Conservation (phyloP, 805 yeast species). For the Myxozyma neglecta region DNA sequence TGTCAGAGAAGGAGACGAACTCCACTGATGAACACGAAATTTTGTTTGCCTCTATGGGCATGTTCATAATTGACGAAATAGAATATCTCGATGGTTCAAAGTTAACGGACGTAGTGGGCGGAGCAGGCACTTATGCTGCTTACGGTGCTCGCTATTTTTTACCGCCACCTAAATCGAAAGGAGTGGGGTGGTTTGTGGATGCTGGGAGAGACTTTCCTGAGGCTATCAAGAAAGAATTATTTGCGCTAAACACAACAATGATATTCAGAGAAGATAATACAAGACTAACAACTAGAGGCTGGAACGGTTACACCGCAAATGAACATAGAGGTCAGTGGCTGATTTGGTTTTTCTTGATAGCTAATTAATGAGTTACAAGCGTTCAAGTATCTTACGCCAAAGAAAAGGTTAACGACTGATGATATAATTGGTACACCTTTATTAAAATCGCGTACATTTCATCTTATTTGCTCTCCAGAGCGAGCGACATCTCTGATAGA, state of each 20-base stretch:
- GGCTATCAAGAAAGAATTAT: constrained; percentile 47
- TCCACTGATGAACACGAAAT: constrained; percentile 5
- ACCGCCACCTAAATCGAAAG: constrained; percentile 39
- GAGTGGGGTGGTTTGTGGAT: constrained; percentile 72
- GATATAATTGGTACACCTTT: constrained; percentile 51
- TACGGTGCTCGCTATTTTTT: constrained; percentile 66
- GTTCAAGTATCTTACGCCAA: constrained; percentile 64
- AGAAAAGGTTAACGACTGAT: constrained; percentile 55
- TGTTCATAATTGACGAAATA: constrained; percentile 89
- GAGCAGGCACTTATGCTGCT: constrained; percentile 83
- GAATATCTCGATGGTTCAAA: constrained; percentile 48
- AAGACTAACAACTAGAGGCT: constrained; percentile 76
- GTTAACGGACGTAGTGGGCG: constrained; percentile 67
- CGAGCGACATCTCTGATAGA: constrained; percentile 54
- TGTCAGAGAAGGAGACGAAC: neutral
- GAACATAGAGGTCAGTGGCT: constrained; percentile 51
- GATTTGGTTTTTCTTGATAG: neutral
- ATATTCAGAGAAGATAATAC: constrained; percentile 52
- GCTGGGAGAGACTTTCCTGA: constrained; percentile 75
- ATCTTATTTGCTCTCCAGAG: constrained; percentile 71
- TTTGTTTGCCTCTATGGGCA: constrained; percentile 70
- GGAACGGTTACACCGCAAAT: constrained; percentile 67
- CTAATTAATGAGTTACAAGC: constrained; percentile 18
- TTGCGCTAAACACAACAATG: constrained; percentile 62
- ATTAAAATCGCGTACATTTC: constrained; percentile 52